Evolutionary conservation across 495 filamentous ascomycete genomes (phyloP).

Genomic region (Podospora pseudoanserina): DNA sequence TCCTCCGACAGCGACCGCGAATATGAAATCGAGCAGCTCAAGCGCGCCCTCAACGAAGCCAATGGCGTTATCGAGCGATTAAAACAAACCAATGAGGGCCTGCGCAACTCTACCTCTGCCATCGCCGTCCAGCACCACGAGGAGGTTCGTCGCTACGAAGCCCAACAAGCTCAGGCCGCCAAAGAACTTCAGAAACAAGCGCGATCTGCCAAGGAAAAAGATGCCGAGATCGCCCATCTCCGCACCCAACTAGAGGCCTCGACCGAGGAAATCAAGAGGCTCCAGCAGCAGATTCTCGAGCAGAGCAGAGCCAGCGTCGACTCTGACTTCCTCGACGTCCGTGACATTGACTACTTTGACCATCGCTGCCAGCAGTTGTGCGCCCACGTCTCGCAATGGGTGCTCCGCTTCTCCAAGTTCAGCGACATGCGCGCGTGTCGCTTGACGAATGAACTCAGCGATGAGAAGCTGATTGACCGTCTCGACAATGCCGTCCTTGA

Average conservation of each 20-base stretch:
- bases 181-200: constrained; percentile 61
- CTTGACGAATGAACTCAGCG: constrained; percentile 70
- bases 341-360: constrained; percentile 93
- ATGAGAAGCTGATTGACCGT: constrained; percentile 85
- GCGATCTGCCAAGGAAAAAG: constrained; percentile 69
- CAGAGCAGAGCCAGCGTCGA: constrained; percentile 45
- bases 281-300: constrained; percentile 76
- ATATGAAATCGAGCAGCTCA: constrained; percentile 75
- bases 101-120: constrained; percentile 66
- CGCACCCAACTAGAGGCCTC: constrained; percentile 72
- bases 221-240: constrained; percentile 72
- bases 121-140: constrained; percentile 69
- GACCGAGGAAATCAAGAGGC: constrained; percentile 69
- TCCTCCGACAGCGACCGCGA: constrained; percentile 61
- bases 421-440: constrained; percentile 84
- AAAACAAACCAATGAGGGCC: constrained; percentile 73
- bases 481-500: constrained; percentile 92
- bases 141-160: constrained; percentile 57
- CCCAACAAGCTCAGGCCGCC: constrained; percentile 48
- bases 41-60: constrained; percentile 69
- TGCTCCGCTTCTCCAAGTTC: constrained; percentile 92
- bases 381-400: constrained; percentile 92
- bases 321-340: constrained; percentile 70
- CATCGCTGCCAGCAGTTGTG: constrained; percentile 90
- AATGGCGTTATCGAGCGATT: constrained; percentile 76